Percentiles rank a stretch among this genome's conserved stretches.
phyloP scores from a whole-genome alignment of 805 yeast species.

The Pichia deserticola region DNA sequence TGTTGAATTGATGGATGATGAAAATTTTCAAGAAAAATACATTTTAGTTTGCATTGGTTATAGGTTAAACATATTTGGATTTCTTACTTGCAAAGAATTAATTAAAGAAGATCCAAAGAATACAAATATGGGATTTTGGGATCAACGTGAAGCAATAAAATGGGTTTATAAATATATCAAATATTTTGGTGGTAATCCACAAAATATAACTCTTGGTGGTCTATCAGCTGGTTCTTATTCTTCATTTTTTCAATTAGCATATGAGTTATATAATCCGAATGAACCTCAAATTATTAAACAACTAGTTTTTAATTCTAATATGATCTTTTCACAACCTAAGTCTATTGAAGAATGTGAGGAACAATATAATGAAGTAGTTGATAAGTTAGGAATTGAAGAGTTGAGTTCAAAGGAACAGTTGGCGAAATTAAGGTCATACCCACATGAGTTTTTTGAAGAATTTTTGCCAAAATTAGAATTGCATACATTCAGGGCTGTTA shows the following conservation, averaged over 20 bases:
- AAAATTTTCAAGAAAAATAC: slow-evolving; percentile 26
- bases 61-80: slow-evolving; percentile 34
- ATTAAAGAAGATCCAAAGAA: slow-evolving; percentile 25
- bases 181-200: slow-evolving; percentile 41
- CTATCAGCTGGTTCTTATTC: slow-evolving; percentile 41
- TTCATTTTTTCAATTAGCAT: slow-evolving; percentile 34
- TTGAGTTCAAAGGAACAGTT: slow-evolving; percentile 9
- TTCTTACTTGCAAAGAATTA: slow-evolving; percentile 32
- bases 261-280: slow-evolving; percentile 35
- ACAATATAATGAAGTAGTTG: slow-evolving; percentile 31
- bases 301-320: slow-evolving; percentile 30
- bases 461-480: slow-evolving; percentile 15
- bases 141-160: slow-evolving; percentile 38
- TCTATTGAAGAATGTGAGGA: slow-evolving; percentile 28
- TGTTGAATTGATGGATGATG: slow-evolving; percentile 21
- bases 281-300: slow-evolving; percentile 34
- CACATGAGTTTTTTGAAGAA: slow-evolving; percentile 16
- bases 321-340: slow-evolving; percentile 34
- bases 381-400: slow-evolving; percentile 16
- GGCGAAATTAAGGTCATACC: slow-evolving; percentile 5
- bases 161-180: slow-evolving; percentile 39
- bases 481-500: slow-evolving; percentile 31
- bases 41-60: slow-evolving; percentile 33
- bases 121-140: slow-evolving; percentile 37
- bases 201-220: slow-evolving; percentile 37